Evolutionary conservation across 805 yeast species (phyloP).

Genomic region (Zygoascus tannicola): DNA sequence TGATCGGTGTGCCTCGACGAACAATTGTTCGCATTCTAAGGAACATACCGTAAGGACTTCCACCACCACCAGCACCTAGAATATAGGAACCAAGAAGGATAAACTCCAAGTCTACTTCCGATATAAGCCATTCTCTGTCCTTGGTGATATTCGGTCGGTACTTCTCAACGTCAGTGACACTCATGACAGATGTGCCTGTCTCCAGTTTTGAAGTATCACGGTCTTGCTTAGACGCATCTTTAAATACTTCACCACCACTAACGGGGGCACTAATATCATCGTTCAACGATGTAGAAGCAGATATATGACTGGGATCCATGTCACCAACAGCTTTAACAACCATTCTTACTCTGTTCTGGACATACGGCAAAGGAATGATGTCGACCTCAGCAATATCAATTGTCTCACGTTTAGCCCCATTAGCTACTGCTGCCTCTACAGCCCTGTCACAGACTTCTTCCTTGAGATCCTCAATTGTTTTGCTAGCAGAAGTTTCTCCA

Average conservation of each 20-base stretch:
- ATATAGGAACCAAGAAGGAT: slow-evolving; percentile 38
- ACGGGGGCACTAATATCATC: neutral
- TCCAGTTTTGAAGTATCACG: neutral
- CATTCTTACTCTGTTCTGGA: slow-evolving; percentile 15
- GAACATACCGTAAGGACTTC: slow-evolving; percentile 37
- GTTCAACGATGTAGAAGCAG: neutral
- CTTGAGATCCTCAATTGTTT: slow-evolving; percentile 17
- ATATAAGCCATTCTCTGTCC: slow-evolving; percentile 31
- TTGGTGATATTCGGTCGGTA: slow-evolving; percentile 24
- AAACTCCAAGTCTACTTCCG: slow-evolving; percentile 35
- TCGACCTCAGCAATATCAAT: slow-evolving; percentile 24
- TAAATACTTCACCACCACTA: slow-evolving; percentile 2
- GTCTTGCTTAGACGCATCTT: neutral
- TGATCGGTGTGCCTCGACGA: slow-evolving; percentile 30
- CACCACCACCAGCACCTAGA: slow-evolving; percentile 46
- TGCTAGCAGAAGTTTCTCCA: slow-evolving; percentile 9
- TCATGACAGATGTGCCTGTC: neutral
- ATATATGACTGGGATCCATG: slow-evolving; percentile 24
- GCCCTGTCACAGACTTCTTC: slow-evolving; percentile 18
- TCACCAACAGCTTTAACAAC: slow-evolving; percentile 32
- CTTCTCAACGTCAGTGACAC: neutral
- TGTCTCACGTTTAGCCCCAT: slow-evolving; percentile 24
- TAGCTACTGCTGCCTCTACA: slow-evolving; percentile 16
- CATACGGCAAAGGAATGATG: slow-evolving; percentile 29
- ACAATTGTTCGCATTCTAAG: slow-evolving; percentile 28